Conservation (phyloP, 2,329 filamentous ascomycete genomes). For the Incumbomyces lentus region DNA sequence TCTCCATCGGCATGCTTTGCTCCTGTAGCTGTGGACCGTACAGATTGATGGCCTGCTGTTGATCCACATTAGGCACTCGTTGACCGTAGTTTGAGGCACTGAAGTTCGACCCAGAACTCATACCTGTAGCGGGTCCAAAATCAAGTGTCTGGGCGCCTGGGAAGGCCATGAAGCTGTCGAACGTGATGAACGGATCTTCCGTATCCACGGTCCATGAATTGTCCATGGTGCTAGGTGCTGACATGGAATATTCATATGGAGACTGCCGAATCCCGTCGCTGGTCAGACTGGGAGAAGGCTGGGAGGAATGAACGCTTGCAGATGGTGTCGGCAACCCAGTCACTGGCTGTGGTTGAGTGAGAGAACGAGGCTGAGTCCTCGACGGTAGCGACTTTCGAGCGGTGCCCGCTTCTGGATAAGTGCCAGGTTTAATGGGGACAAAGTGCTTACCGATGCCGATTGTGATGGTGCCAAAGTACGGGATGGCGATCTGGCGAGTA, state of each 20-base stretch:
- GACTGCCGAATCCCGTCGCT: slow-evolving; percentile 9
- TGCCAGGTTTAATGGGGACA: slow-evolving; percentile 16
- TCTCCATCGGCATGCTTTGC: slow-evolving; percentile 2
- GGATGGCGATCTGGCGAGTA: slow-evolving; percentile 33
- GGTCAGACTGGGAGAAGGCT: slow-evolving; percentile 17
- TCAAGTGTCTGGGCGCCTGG: slow-evolving; percentile 12
- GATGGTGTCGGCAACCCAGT: slow-evolving; percentile 19
- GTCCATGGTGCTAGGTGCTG: slow-evolving; percentile 12
- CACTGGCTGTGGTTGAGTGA: slow-evolving; percentile 1
- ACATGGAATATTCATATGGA: slow-evolving; percentile 10
- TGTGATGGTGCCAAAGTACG: slow-evolving; percentile 37
- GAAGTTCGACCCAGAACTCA: background rate
- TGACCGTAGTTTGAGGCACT: slow-evolving; percentile 8
- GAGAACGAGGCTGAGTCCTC: background rate
- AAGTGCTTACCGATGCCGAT: slow-evolving; percentile 28
- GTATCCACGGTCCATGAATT: slow-evolving; percentile 12
- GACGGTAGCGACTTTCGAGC: slow-evolving; percentile 1
- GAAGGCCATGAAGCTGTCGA: slow-evolving; percentile 22
- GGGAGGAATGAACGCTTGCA: slow-evolving; percentile 12
- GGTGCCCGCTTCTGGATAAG: slow-evolving; percentile 10
- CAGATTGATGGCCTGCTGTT: slow-evolving; percentile 13
- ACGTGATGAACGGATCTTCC: slow-evolving; percentile 21
- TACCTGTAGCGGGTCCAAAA: slow-evolving; percentile 8
- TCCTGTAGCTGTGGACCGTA: slow-evolving; percentile 10
- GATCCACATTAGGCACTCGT: slow-evolving; percentile 9